Base-by-base conservation (phyloP, 345 rosid genomes). In the Eucalyptus sp. region DNA sequence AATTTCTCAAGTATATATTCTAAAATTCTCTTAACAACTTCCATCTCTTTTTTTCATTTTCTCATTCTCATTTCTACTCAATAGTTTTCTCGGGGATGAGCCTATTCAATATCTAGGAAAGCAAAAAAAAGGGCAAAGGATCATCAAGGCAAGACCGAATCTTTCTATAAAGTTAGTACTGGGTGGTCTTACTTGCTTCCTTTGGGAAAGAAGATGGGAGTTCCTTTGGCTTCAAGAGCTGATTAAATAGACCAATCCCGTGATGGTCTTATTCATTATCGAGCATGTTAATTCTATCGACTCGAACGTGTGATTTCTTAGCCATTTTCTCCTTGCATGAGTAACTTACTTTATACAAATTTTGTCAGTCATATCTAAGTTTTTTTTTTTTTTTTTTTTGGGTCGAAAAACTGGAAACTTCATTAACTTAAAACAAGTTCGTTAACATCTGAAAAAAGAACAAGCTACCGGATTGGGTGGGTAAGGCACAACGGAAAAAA, bases 331-430 rank as follows among this genome's bases (percentile, higher is more conserved):
- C 43, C 80, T 7, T 31, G 80, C 43, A 1, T 68, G 43, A 68
- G 10, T 68, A 68, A 68, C 79, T 66, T 31, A 31, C 43, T 68
- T 31, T 15, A 16, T 33, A 68, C 43, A 68, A 31, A 68, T 31
- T 31, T 64, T 68, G 43, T 68, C 43, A 68, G 33, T 16, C 43
- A 52, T n/a, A n/a, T n/a, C n/a, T n/a, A n/a, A n/a, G n/a, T n/a
- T n/a, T n/a, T n/a, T n/a, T n/a, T n/a, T 52, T 52, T 50, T 51
- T 17, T 52, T 52, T 52, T 52, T 52, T 18, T 52, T 18, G 9
- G 54, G 25, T 2, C 0, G 0, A 0, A 52, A 52, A 52, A 52
- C 58, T 52, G 58, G 58, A 52, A 52, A 0, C 10, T 52, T 52
- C 58, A 52, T 20, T 52, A 52, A 52, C 58, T 52, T 52, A 52